Conservation (phyloP, 306 rosid genomes). For the Trifolium subterraneum region DNA sequence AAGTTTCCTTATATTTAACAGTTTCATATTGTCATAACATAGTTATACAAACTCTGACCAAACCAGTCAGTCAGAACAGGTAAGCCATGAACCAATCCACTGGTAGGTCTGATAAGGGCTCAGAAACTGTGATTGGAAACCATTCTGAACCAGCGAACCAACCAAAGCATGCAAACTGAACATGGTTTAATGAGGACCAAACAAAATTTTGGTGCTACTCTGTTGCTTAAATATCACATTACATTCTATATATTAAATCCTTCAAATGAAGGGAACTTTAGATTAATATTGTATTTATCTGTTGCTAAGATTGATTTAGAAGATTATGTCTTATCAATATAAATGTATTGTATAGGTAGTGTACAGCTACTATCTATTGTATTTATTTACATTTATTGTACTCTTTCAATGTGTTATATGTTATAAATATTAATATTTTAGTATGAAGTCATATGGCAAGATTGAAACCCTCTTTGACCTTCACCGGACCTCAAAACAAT, state of each 20-base stretch:
- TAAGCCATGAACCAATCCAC: conserved; percentile 9
- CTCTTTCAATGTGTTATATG: not conserved
- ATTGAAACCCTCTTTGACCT: conserved; percentile 7
- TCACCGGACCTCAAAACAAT: conserved; percentile 14
- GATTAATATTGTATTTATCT: not conserved
- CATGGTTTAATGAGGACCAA: conserved; percentile 10
- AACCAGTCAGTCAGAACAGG: not conserved
- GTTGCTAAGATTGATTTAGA: conserved; percentile 10
- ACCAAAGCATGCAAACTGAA: conserved; percentile 21
- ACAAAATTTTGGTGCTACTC: conserved; percentile 7
- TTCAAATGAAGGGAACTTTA: conserved; percentile 3
- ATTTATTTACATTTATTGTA: not conserved
- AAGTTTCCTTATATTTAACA: conserved; percentile 20
- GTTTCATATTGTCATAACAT: conserved; percentile 30
- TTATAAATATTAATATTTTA: too few species aligned
- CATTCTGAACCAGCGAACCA: not conserved
- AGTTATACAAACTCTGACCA: not conserved
- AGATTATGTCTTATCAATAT: not conserved
- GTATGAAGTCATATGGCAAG: too few species aligned
- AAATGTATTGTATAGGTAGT: not conserved
- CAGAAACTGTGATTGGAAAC: not conserved
- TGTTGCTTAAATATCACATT: conserved; percentile 11
- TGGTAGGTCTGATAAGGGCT: not conserved
- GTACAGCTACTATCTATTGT: not conserved
- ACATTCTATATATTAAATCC: conserved; percentile 8